phyloP scores from a whole-genome alignment of 1,284 basidiomycete genomes.

The Singerocomus rubriflavus region DNA sequence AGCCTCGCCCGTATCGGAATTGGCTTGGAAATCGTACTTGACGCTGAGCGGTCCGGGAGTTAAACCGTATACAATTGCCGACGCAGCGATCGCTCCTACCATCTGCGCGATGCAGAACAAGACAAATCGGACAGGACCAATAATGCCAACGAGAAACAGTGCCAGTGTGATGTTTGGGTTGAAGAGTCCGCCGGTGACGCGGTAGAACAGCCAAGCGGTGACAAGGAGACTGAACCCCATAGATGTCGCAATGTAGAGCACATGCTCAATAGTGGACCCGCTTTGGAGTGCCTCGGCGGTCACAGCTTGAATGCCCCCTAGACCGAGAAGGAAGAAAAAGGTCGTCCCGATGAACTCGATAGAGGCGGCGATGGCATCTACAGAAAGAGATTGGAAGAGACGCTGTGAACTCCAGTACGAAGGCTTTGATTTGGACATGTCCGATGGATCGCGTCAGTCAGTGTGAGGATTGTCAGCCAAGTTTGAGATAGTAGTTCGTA shows the following conservation, averaged over 20 bases:
- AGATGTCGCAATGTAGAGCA: slow-evolving; percentile 57
- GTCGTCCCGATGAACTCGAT: slow-evolving; percentile 58
- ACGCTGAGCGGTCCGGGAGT: slow-evolving; percentile 59
- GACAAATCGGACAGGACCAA: slow-evolving; percentile 59
- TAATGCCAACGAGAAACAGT: slow-evolving; percentile 56
- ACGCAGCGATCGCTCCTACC: slow-evolving; percentile 58
- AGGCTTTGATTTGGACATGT: slow-evolving; percentile 8
- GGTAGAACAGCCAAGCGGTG: slow-evolving; percentile 72
- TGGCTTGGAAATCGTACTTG: slow-evolving; percentile 39
- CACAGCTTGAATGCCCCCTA: slow-evolving; percentile 58
- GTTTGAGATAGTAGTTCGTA: neutral
- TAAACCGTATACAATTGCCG: slow-evolving; percentile 58
- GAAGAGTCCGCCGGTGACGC: slow-evolving; percentile 69
- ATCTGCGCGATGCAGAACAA: slow-evolving; percentile 64
- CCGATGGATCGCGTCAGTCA: neutral
- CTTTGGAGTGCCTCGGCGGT: slow-evolving; percentile 31
- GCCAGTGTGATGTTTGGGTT: slow-evolving; percentile 70
- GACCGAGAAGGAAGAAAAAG: slow-evolving; percentile 59
- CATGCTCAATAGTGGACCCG: slow-evolving; percentile 37
- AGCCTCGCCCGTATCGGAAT: slow-evolving; percentile 2
- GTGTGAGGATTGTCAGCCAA: neutral
- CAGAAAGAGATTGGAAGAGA: slow-evolving; percentile 22
- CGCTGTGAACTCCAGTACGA: slow-evolving; percentile 24
- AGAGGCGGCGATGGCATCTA: slow-evolving; percentile 45
- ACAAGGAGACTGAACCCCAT: slow-evolving; percentile 70